Conservation (phyloP, 2,329 filamentous ascomycete genomes). For the Rhynchosporium graminicola region DNA sequence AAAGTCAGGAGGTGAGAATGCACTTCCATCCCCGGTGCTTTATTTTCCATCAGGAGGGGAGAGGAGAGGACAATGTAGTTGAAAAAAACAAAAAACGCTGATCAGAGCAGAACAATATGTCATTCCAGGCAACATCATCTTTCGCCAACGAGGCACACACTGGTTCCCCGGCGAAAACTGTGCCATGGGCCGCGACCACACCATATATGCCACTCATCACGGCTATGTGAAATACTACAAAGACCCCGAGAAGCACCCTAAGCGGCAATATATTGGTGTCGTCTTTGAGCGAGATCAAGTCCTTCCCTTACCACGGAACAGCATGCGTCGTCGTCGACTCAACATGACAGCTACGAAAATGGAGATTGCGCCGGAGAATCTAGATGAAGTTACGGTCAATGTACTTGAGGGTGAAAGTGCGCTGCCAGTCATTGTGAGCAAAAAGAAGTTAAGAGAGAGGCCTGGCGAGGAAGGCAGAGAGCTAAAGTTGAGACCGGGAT, state of each 20-base stretch:
- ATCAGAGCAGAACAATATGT: slow-evolving; percentile 75
- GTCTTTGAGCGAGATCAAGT: slow-evolving; percentile 79
- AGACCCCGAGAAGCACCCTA: slow-evolving; percentile 79
- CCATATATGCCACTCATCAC: slow-evolving; percentile 80
- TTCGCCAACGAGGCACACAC: slow-evolving; percentile 89
- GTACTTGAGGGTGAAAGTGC: slow-evolving; percentile 21
- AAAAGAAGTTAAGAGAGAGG: slow-evolving; percentile 29
- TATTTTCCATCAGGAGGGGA: neutral
- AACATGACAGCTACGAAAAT: slow-evolving; percentile 65
- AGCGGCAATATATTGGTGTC: slow-evolving; percentile 92
- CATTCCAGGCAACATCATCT: slow-evolving; percentile 95
- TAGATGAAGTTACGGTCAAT: slow-evolving; percentile 27
- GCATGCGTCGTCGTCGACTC: slow-evolving; percentile 72
- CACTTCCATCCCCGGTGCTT: neutral
- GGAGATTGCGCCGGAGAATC: slow-evolving; percentile 38
- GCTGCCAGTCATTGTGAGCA: slow-evolving; percentile 20
- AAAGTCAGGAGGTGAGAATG: slow-evolving; percentile 73
- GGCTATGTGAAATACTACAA: slow-evolving; percentile 98
- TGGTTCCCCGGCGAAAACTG: slow-evolving; percentile 97
- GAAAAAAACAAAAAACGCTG: neutral
- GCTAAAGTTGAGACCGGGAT: slow-evolving; percentile 53
- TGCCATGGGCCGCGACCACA: slow-evolving; percentile 93
- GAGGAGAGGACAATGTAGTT: neutral
- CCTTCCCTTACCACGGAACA: slow-evolving; percentile 75
- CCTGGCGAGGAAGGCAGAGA: slow-evolving; percentile 42